Conservation (phyloP, 768 basidiomycete species). For the Trametes cingulata region DNA sequence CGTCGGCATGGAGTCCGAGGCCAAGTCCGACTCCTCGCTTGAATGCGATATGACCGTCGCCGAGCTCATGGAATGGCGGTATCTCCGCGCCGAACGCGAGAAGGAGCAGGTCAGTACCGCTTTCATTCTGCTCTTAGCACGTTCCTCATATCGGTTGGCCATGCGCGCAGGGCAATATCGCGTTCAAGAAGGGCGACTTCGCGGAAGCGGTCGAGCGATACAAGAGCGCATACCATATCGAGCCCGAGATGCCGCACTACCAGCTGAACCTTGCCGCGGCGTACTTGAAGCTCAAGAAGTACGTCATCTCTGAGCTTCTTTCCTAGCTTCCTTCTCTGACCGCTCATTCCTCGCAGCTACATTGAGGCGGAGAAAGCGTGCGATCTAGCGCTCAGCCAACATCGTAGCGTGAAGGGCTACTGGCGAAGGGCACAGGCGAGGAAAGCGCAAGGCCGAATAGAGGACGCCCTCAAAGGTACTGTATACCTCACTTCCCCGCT, state of each 20-base stretch:
- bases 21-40: slow-evolving; percentile 9
- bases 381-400: slow-evolving; percentile 61
- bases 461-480: slow-evolving; percentile 63
- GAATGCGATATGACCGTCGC: slow-evolving; percentile 65
- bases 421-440: slow-evolving; percentile 70
- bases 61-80: slow-evolving; percentile 76
- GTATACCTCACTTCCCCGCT: not conserved
- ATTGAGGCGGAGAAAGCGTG: slow-evolving; percentile 73
- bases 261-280: slow-evolving; percentile 78
- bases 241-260: slow-evolving; percentile 74
- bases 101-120: slow-evolving; percentile 58
- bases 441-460: slow-evolving; percentile 54
- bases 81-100: slow-evolving; percentile 65
- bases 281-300: slow-evolving; percentile 70
- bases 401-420: slow-evolving; percentile 67
- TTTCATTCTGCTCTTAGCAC: not conserved
- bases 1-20: slow-evolving; percentile 51
- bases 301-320: slow-evolving; percentile 25
- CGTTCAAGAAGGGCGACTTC: slow-evolving; percentile 66
- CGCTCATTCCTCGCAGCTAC: slow-evolving; percentile 47
- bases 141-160: not conserved
- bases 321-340: not conserved
- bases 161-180: slow-evolving; percentile 58
- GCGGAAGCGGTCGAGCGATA: slow-evolving; percentile 57
- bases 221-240: slow-evolving; percentile 58